Evolutionary conservation across 108 stramenopile species (phyloP), one percentile per base, ranked within the genome.

Genomic region (Schizochytrium sp.): DNA sequence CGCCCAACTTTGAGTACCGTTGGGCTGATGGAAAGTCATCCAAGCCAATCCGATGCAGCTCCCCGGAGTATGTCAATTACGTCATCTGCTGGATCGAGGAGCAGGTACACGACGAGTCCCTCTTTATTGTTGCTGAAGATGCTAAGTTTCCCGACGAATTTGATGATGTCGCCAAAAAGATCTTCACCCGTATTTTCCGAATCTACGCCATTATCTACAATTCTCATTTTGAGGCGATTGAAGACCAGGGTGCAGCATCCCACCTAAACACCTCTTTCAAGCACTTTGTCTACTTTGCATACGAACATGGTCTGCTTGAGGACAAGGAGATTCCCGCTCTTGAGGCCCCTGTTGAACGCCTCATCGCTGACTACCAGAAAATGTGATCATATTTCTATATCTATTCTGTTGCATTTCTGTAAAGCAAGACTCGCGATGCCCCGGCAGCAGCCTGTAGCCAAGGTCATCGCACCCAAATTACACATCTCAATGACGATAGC

Each of bases 241-340:
- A 90, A 50, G 47, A 88, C 1, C 87, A 72, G 57, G 88, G 46
- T 4, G 88, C 88, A 8, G 90, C 72, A 13, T 3, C 56, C 19
- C 90, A 90, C 41, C 46, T 90, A n/a, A 90, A 90, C 45, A 90
- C 88, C 44, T 90, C 90, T 13, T 90, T 90, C 87, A 90, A 90
- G 88, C 90, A 90, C 88, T 90, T 90, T 38, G 5, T 72, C 46
- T 87, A 8, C 1, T 90, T 90, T 69, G 40, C 72, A 5, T 61
- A 88, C 53, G 88, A 90, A 89, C 88, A 61, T 46, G 83, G 88
- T 38, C 41, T 90, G 17, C 58, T 90, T 40, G 58, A 90, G 5
- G 38, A 44, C 13, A 53, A 47, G 42, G 90, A 90, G 46, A 15
- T 72, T 13, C 58, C 50, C 46, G 90, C 90, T 4, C 88, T 90